phyloP scores from a whole-genome alignment of 192 early-diverging fungal genomes.

The Backusella tuberculispora region DNA sequence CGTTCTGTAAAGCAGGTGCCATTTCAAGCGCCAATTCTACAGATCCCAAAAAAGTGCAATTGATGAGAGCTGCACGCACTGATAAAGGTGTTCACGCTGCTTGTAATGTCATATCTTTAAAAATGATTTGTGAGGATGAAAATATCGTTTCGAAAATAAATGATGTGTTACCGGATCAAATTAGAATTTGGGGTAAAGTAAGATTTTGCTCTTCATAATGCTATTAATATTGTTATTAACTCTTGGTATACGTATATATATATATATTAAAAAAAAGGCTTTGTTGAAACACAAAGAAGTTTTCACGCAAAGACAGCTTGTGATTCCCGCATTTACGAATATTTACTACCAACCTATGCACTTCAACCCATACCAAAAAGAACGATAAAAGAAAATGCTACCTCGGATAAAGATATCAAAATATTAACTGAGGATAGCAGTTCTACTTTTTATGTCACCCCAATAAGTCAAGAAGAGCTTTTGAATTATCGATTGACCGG shows the following conservation, averaged over 20 bases:
- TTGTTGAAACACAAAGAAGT: constrained; percentile 64
- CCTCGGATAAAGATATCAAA: constrained; percentile 10
- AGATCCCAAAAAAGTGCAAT: constrained; percentile 78
- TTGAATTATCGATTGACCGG: constrained; percentile 65
- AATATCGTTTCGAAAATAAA: constrained; percentile 85
- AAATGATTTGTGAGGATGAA: constrained; percentile 83
- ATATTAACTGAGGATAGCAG: not conserved
- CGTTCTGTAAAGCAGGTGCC: constrained; percentile 77
- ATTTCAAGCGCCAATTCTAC: constrained; percentile 87
- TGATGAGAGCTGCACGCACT: constrained; percentile 92
- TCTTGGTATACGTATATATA: not conserved
- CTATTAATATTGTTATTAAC: constrained; percentile 6
- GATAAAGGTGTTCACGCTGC: constrained; percentile 99
- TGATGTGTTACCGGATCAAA: constrained; percentile 77
- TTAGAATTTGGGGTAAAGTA: constrained; percentile 83
- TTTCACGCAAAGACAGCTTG: constrained; percentile 94
- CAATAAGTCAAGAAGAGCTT: constrained; percentile 63
- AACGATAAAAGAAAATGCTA: not conserved
- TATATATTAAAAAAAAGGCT: constrained; percentile 49
- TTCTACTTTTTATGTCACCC: constrained; percentile 25
- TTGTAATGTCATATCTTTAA: constrained; percentile 92
- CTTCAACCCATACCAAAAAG: constrained; percentile 51
- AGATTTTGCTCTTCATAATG: not conserved
- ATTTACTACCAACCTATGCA: constrained; percentile 90
- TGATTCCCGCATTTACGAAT: constrained; percentile 96